These are phyloP conservation scores for Triticum turgidum DNA, from an alignment of 176 grass and related monocot species.

Conservation along the genomic window DNA sequence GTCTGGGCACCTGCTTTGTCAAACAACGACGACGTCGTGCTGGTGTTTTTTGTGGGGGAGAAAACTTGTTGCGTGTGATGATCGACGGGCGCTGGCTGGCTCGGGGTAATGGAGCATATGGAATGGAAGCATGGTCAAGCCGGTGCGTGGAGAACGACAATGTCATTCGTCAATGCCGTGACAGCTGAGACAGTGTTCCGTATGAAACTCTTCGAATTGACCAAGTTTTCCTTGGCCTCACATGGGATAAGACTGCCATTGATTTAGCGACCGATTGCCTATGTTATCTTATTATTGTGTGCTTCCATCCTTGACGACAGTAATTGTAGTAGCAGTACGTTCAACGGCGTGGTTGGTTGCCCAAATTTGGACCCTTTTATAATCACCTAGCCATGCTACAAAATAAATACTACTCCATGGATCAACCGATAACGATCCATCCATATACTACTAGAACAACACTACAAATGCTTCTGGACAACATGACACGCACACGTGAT, in stretches of 20 bases:
- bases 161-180: not conserved
- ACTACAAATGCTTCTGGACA: too few species aligned
- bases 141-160: not conserved
- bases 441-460: too few species aligned
- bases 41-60: not conserved
- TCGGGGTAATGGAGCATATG: not conserved
- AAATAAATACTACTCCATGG: not conserved
- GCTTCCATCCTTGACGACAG: not conserved
- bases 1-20: not conserved
- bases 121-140: constrained; percentile 14
- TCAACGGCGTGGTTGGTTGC: not conserved
- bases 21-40: not conserved
- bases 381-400: too few species aligned
- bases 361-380: not conserved
- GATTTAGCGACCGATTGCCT: not conserved
- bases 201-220: not conserved
- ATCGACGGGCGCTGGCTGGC: not conserved
- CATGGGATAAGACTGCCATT: not conserved
- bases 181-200: not conserved
- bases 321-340: not conserved
- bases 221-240: not conserved
- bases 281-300: not conserved
- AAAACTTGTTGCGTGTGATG: not conserved
- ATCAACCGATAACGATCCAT: not conserved
- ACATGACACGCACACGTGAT: too few species aligned